These are phyloP conservation scores for Didymella keratinophila DNA, from an alignment of 2,329 filamentous ascomycete genomes.

Conservation along the genomic window DNA sequence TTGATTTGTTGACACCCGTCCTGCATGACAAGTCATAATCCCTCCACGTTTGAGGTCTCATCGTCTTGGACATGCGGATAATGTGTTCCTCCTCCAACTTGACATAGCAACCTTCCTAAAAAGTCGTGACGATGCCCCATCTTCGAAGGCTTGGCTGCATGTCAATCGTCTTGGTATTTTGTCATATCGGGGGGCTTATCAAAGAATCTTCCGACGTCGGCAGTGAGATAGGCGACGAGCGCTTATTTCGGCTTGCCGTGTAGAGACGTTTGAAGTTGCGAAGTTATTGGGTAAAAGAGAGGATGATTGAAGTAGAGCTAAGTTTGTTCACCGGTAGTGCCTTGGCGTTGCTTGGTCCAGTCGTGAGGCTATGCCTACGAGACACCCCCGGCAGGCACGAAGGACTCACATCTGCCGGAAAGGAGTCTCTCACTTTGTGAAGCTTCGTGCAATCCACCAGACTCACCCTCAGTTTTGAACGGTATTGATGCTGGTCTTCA, in stretches of 20 bases:
- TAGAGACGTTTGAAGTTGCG: too few species aligned
- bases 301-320: too few species aligned
- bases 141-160: constrained; percentile 15
- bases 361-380: too few species aligned
- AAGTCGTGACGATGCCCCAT: constrained; percentile 11
- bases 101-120: constrained; percentile 17
- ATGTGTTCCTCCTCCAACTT: neutral
- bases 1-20: neutral
- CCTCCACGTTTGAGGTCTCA: neutral
- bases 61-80: neutral
- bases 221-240: neutral
- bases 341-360: too few species aligned
- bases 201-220: constrained; percentile 3
- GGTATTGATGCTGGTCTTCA: neutral
- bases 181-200: constrained; percentile 11
- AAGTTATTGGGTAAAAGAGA: too few species aligned
- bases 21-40: neutral
- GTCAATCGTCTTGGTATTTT: constrained; percentile 13
- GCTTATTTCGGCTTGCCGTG: neutral
- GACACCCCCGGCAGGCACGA: too few species aligned
- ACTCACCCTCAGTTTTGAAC: too few species aligned
- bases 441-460: too few species aligned
- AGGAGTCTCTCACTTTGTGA: too few species aligned
- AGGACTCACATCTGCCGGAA: too few species aligned
- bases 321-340: too few species aligned